Percentiles rank a stretch among this genome's conserved stretches.
phyloP scores from a whole-genome alignment of 306 rosid species.

The Quercus berberidifolia region DNA sequence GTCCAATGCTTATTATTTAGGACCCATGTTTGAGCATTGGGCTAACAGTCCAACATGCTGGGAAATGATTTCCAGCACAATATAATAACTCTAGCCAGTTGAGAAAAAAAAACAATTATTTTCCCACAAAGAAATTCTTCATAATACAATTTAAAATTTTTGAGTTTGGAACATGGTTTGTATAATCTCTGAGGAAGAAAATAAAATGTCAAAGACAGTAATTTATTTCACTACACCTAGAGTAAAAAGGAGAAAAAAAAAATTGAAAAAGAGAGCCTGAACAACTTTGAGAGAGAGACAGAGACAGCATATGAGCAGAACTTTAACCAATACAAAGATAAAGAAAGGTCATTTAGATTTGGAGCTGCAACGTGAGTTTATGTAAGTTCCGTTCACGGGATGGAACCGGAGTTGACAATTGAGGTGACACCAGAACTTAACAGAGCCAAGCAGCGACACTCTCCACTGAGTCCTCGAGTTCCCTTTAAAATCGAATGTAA shows the following conservation, averaged over 20 bases:
- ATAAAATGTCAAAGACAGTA: background rate
- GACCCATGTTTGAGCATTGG: too few relatives aligned
- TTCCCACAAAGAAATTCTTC: too few relatives aligned
- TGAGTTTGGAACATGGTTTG: background rate
- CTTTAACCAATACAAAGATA: conserved; percentile 1
- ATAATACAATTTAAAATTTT: background rate
- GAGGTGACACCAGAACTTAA: conserved; percentile 49
- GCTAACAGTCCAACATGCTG: too few relatives aligned
- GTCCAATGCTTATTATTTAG: too few relatives aligned
- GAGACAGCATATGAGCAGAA: background rate
- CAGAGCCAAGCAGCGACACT: conserved; percentile 55
- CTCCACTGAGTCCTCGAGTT: conserved; percentile 56
- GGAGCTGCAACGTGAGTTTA: conserved; percentile 53
- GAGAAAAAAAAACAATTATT: too few relatives aligned
- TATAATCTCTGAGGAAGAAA: background rate
- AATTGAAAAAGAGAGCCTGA: background rate
- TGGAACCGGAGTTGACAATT: conserved; percentile 63
- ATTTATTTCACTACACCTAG: background rate
- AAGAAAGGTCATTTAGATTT: conserved; percentile 37
- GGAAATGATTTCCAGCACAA: too few relatives aligned
- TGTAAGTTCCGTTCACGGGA: conserved; percentile 52
- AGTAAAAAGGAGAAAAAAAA: background rate
- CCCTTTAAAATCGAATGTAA: conserved; percentile 54
- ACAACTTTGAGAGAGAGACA: background rate
- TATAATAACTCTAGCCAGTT: too few relatives aligned